These are phyloP conservation scores for Anethum foeniculum DNA, from an alignment of 140 eudicot genomes.

Conservation along the genomic window DNA sequence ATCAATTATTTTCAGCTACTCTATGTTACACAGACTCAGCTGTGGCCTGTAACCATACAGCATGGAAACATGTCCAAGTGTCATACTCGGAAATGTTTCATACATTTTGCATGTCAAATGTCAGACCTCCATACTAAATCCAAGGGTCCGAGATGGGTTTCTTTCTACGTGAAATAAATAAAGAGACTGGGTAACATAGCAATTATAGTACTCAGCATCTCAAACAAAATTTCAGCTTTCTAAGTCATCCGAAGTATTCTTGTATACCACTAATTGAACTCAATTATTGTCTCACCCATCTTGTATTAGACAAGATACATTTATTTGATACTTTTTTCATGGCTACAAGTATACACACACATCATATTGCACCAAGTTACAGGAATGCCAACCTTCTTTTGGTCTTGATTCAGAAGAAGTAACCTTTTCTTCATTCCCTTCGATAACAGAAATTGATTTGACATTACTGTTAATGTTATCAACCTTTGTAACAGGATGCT, in stretches of 20 bases:
- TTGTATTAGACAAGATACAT: not conserved
- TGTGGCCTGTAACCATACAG: not conserved
- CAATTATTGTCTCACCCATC: not conserved
- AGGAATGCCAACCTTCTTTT: constrained; percentile 52
- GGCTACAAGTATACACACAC: not conserved
- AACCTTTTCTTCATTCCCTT: constrained; percentile 19
- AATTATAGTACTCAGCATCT: not conserved
- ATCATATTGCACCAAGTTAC: not conserved
- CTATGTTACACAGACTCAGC: not conserved
- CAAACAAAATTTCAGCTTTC: not conserved
- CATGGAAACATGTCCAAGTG: not conserved
- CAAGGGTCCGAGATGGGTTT: not conserved
- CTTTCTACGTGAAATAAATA: not conserved
- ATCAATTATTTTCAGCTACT: not conserved
- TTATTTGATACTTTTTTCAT: not conserved
- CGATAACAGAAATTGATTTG: constrained; percentile 7
- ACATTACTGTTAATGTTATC: constrained; percentile 15
- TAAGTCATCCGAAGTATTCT: not conserved
- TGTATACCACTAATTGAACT: not conserved
- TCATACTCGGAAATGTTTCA: not conserved
- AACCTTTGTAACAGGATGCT: constrained; percentile 14
- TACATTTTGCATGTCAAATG: not conserved
- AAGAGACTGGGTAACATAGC: not conserved
- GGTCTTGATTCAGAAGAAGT: constrained; percentile 39
- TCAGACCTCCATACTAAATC: not conserved